Evolutionary conservation across 192 early-diverging fungal species (phyloP).

Genomic region (Phlyctochytrium arcticum): DNA sequence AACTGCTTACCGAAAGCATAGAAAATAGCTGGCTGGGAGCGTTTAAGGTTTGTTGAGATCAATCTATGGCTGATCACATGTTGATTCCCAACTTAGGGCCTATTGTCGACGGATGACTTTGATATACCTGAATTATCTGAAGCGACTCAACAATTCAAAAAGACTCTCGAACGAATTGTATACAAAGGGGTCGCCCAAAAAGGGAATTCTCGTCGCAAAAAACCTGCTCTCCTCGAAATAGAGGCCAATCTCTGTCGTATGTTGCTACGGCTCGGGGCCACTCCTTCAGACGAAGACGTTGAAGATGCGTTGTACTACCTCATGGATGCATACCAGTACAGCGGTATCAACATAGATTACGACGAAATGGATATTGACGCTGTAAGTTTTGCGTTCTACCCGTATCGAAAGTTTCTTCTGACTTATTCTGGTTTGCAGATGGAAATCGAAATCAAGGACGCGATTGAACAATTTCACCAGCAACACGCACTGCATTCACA

Average conservation of each 20-base stretch:
- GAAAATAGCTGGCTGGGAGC: slow-evolving; percentile 85
- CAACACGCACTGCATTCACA: not conserved
- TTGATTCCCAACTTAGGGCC: slow-evolving; percentile 17
- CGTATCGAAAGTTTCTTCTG: not conserved
- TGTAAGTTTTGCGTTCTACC: slow-evolving; percentile 19
- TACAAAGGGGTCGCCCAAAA: slow-evolving; percentile 37
- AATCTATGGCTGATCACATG: not conserved
- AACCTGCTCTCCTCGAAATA: slow-evolving; percentile 45
- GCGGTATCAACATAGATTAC: slow-evolving; percentile 50
- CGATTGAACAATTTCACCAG: slow-evolving; percentile 22
- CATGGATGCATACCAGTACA: slow-evolving; percentile 56
- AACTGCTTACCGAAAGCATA: slow-evolving; percentile 56
- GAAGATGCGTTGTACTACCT: slow-evolving; percentile 70
- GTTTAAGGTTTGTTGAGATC: slow-evolving; percentile 57
- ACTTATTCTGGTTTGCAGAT: slow-evolving; percentile 20
- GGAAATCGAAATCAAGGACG: slow-evolving; percentile 25
- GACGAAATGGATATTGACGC: slow-evolving; percentile 47
- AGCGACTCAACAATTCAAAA: slow-evolving; percentile 39
- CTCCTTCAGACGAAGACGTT: slow-evolving; percentile 55
- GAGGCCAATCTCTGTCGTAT: slow-evolving; percentile 51
- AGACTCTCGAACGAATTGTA: slow-evolving; percentile 43
- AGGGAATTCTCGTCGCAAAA: slow-evolving; percentile 5
- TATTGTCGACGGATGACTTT: slow-evolving; percentile 25
- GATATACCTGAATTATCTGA: not conserved
- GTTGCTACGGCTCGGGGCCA: slow-evolving; percentile 51